Base-by-base conservation (phyloP, 148 eudicot genomes). In the Fagopyrum tataricum region DNA sequence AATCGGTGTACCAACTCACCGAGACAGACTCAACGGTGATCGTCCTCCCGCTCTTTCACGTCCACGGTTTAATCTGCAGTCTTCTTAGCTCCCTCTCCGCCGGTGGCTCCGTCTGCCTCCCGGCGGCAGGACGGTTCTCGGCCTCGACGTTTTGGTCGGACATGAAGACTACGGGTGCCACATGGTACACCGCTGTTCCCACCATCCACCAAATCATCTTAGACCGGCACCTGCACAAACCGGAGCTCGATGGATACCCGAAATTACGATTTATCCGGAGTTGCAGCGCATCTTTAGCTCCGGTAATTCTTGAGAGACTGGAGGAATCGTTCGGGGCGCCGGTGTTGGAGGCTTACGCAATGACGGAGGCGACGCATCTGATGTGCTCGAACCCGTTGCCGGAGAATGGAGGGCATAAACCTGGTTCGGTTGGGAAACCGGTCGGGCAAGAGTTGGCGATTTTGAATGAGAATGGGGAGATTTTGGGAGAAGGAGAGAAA, bases 151-250 rank as follows among this genome's bases (percentile, higher is more conserved):
- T 94, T 73, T 94, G 98, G 98, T 70, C 85, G 0, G 98, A 94
- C 74, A 91, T 94, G 97, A 82, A 72, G 0, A 76, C 51, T 1
- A 83, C 86, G 49, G 73, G 79, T 24, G 97, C 97, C 74, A 91
- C 98, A 6, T 94, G 98, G 98, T 94, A 94, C 83, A 94, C 98
- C 0, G 91, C 98, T 0, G 98, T 94, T 5, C 98, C 98, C 2
- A 94, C 98, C 2, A 91, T 94, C n/a, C 98, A 94, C 75, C 98
- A 91, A 51, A 94, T 94, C 42, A 76, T 94, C 53, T 80, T 94
- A 0, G 97, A 94, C 26, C 85, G 96, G 41, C 98, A 94, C 70
- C 42, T 83, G 3, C 73, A 11, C 55, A 88, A 78, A 0, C 96
- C 98, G 0, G 96, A 94, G 44, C 31, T 86, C 0, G 80, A n/a